Conservation (phyloP, 306 rosid species). For the Morella rubra region DNA sequence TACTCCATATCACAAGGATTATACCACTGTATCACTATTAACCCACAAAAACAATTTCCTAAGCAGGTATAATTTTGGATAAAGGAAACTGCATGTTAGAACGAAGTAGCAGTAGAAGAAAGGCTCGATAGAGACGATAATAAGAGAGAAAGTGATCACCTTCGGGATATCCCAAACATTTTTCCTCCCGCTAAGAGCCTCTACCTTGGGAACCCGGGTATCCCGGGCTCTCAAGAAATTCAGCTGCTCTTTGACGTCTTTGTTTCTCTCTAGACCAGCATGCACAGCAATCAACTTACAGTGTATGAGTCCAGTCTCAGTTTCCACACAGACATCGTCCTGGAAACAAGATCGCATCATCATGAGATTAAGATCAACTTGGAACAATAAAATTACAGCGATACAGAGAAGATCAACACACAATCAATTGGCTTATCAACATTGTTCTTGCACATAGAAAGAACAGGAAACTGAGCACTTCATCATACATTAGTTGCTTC, state of each 20-base stretch:
- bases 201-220: slow-evolving; percentile 64
- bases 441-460: background rate
- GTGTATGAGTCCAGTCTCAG: slow-evolving; percentile 49
- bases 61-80: background rate
- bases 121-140: background rate
- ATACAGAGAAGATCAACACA: slow-evolving; percentile 6
- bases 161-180: slow-evolving; percentile 78
- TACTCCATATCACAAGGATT: slow-evolving; percentile 11
- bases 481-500: background rate
- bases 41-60: background rate
- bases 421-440: slow-evolving; percentile 14
- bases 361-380: background rate
- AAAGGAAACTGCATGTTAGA: slow-evolving; percentile 6
- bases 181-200: slow-evolving; percentile 70
- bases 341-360: slow-evolving; percentile 32
- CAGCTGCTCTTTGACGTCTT: slow-evolving; percentile 66
- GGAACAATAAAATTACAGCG: background rate
- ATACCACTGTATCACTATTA: background rate
- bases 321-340: slow-evolving; percentile 73
- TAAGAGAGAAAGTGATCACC: slow-evolving; percentile 43
- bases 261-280: slow-evolving; percentile 76
- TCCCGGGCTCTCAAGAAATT: slow-evolving; percentile 61
- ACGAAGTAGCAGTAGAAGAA: background rate
- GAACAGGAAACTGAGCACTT: no score
- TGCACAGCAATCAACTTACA: slow-evolving; percentile 90